Base-by-base conservation (phyloP, 179 eudicot species). In the Sideroxylon spinosum region DNA sequence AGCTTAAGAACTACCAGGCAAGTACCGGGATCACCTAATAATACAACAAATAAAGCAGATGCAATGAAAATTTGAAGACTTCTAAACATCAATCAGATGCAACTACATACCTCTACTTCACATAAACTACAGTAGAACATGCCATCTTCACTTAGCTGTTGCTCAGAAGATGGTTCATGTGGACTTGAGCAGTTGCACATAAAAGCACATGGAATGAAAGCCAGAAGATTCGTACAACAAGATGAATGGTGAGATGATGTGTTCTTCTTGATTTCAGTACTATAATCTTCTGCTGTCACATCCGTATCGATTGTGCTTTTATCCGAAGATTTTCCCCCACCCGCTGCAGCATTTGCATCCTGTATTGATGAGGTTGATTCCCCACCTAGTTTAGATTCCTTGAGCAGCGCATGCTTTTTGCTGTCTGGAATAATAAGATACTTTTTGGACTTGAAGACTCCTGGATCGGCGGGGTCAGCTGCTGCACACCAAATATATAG, bases 121-220 rank as follows among this genome's bases (percentile, higher is more conserved):
- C 99, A 96, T 81, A 96, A 89, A 86, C 97, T 96, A 78, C 99
- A 96, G 73, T 91, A 96, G 84, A 96, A 96, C 99, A 96, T 96
- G 86, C 99, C 99, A 79, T 94, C 98, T 84, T 96, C 99, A 76
- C 97, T 89, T 68, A 81, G 76, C 50, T 91, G 96, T 75, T 85
- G 87, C 86, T 89, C 91, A 57, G 92, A 91, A 77, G 90, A 85
- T 71, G 90, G 91, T 56, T 89, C 89, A 16, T 86, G 84, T 48
- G 90, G 79, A 66, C 82, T 84, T 57, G 80, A 82, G 86, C 93
- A 91, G 68, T 84, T 86, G 87, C 90, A 87, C 44, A 37, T 37
- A 37, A 37, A 37, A 3, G 44, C 44, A 52, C 93, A 96, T 49
- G 99, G 97, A 79, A 85, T 78, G 68, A 86, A 83, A 44, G 82